Conservation (phyloP, 257 asterid species). For the Solanum medicagineum region DNA sequence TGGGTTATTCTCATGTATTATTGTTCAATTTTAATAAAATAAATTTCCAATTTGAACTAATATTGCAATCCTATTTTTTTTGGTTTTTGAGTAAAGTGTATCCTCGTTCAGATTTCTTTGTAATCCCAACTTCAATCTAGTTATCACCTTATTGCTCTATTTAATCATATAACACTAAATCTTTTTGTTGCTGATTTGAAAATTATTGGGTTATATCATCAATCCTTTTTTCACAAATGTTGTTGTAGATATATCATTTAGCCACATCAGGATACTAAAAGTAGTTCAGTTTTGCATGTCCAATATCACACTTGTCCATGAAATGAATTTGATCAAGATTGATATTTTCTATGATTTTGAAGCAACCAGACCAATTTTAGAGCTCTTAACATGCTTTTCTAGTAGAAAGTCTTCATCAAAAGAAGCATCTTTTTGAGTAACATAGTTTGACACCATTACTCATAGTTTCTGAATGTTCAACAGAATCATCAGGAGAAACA, state of each 20-base stretch:
- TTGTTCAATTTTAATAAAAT: background rate
- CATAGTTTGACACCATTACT: background rate
- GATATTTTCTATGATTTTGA: too few relatives aligned
- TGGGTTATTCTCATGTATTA: background rate
- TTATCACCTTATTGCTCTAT: too few relatives aligned
- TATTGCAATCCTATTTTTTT: too few relatives aligned
- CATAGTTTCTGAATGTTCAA: too few relatives aligned
- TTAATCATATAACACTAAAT: background rate
- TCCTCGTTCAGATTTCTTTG: too few relatives aligned
- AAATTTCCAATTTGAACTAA: background rate
- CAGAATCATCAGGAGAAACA: too few relatives aligned
- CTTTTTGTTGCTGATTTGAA: background rate
- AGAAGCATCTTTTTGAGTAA: background rate
- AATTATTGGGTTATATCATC: background rate
- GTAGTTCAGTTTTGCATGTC: background rate
- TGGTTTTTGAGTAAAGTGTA: too few relatives aligned
- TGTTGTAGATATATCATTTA: background rate
- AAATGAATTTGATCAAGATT: too few relatives aligned
- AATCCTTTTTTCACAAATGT: background rate
- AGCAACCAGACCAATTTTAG: background rate
- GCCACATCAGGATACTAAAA: background rate
- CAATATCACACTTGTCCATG: background rate
- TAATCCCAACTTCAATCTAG: too few relatives aligned
- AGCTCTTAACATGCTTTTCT: background rate
- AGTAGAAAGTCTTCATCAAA: background rate